Evolutionary conservation across 169 alveolate genomes (phyloP), one percentile per base, ranked within the genome.

Genomic region (Besnoitia besnoiti): DNA sequence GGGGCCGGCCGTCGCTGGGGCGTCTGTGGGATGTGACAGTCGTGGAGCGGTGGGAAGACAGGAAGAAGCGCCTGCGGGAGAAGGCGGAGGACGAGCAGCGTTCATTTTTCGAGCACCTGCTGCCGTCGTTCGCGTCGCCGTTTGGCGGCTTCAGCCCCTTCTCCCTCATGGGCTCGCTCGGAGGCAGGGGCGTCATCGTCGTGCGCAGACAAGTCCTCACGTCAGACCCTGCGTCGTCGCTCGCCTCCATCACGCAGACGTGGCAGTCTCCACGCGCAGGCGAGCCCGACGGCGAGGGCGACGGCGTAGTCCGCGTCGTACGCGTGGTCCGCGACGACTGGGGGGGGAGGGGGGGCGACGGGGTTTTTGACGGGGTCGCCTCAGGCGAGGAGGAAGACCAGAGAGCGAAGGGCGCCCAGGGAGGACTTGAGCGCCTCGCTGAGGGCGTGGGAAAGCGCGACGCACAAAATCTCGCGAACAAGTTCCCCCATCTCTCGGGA

Each of bases 1-100:
- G 93, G 44, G 93, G 93, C 80, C 73, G 47, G 93, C 93, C 93
- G 59, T 46, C 93, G 5, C 82, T 89, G 61, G 93, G 93, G 40
- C 93, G 93, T 19, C 79, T 89, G n/a, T 89, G 93, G 93, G 59
- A 40, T 14, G 93, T 89, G 44, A 12, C 44, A 19, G 76, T 89
- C n/a, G 59, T 89, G 82, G 93, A 89, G 80, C 47, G 50, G 12
- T 76, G 93, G 93, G 88, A 33, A 7, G 50, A 55, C 24, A 50
- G 93, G 27, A 62, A 89, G 93, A 8, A 42, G 79, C 87, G 93
- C 5, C 75, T 89, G 88, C 55, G 73, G 75, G 82, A 89, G 61
- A 61, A 61, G 35, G 93, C 93, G 35, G 62, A 80, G 73, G 87
- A 77, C 30, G 85, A 51, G 0, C 77, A 67, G 37, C 19, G 61